Percentiles rank a stretch among this genome's conserved stretches.
Evolutionary conservation across 2,329 filamentous ascomycete species (phyloP).

Genomic region (Talaromyces sp.): DNA sequence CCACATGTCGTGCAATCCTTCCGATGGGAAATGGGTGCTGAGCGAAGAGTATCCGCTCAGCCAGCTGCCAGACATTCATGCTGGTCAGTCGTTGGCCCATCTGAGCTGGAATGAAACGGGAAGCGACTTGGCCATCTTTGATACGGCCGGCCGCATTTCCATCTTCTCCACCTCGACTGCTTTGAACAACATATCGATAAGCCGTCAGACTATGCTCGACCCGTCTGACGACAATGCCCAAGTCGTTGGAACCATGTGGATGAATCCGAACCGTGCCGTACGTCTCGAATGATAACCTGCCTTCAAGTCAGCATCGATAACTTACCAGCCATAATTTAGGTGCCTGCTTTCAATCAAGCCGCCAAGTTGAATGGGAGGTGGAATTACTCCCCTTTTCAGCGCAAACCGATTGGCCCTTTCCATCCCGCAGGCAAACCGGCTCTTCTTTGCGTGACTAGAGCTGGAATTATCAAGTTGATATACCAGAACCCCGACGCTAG

Average conservation of each 20-base stretch:
- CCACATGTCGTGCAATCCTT: slow-evolving; percentile 64
- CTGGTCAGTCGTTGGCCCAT: slow-evolving; percentile 68
- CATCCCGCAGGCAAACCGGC: slow-evolving; percentile 66
- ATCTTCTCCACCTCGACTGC: slow-evolving; percentile 68
- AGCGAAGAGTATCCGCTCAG: slow-evolving; percentile 64
- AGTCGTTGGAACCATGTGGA: slow-evolving; percentile 82
- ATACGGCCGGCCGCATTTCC: slow-evolving; percentile 71
- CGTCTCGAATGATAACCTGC: slow-evolving; percentile 32
- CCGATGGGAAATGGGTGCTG: slow-evolving; percentile 70
- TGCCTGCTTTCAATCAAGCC: slow-evolving; percentile 53
- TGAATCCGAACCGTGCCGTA: slow-evolving; percentile 55
- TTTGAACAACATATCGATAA: slow-evolving; percentile 65
- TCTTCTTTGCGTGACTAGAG: slow-evolving; percentile 70
- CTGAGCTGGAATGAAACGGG: slow-evolving; percentile 75
- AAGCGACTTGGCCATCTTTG: slow-evolving; percentile 77
- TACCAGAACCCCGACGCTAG: slow-evolving; percentile 70
- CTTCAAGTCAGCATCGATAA: neutral
- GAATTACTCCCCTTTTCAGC: slow-evolving; percentile 63
- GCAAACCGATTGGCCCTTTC: slow-evolving; percentile 64
- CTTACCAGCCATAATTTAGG: slow-evolving; percentile 20
- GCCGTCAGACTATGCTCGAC: slow-evolving; percentile 62
- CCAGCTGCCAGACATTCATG: slow-evolving; percentile 58
- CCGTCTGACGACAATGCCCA: slow-evolving; percentile 68
- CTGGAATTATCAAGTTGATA: slow-evolving; percentile 68
- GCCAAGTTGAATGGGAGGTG: slow-evolving; percentile 61